These are phyloP conservation scores for Monosporozyma aerobia DNA, from an alignment of 805 yeast genomes.

Conservation along the genomic window DNA sequence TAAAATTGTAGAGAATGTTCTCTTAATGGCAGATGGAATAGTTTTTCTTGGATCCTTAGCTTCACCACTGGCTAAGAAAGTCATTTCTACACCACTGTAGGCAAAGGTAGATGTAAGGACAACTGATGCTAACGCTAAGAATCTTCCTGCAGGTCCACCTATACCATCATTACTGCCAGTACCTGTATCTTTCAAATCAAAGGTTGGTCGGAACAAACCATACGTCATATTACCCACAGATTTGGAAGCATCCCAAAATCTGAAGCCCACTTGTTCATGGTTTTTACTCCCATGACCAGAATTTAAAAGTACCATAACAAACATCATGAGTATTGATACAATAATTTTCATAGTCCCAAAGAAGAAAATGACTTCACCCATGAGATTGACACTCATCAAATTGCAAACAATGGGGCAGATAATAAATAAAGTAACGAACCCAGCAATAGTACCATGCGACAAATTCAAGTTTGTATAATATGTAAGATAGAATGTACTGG, in stretches of 20 bases:
- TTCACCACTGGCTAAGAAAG: constrained; percentile 78
- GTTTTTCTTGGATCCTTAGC: constrained; percentile 73
- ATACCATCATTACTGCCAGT: constrained; percentile 46
- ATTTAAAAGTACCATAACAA: constrained; percentile 58
- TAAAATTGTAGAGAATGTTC: constrained; percentile 64
- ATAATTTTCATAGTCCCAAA: constrained; percentile 51
- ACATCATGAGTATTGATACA: constrained; percentile 43
- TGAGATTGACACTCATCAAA: constrained; percentile 57
- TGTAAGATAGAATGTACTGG: constrained; percentile 51
- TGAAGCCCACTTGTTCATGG: constrained; percentile 45
- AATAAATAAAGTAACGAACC: constrained; percentile 57
- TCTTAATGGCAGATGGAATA: constrained; percentile 64
- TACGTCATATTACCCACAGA: constrained; percentile 37
- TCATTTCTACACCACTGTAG: constrained; percentile 74
- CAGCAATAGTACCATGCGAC: constrained; percentile 44
- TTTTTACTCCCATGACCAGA: constrained; percentile 32
- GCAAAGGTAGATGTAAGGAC: constrained; percentile 61
- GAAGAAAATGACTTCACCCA: constrained; percentile 66
- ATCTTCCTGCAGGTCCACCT: constrained; percentile 50
- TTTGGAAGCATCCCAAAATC: constrained; percentile 53
- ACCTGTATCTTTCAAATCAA: constrained; percentile 56
- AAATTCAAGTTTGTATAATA: constrained; percentile 52
- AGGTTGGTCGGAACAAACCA: constrained; percentile 69
- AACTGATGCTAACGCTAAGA: constrained; percentile 53
- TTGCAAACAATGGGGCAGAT: constrained; percentile 40